Evolutionary conservation across 768 basidiomycete genomes (phyloP).

Genomic region (Collybia nuda): DNA sequence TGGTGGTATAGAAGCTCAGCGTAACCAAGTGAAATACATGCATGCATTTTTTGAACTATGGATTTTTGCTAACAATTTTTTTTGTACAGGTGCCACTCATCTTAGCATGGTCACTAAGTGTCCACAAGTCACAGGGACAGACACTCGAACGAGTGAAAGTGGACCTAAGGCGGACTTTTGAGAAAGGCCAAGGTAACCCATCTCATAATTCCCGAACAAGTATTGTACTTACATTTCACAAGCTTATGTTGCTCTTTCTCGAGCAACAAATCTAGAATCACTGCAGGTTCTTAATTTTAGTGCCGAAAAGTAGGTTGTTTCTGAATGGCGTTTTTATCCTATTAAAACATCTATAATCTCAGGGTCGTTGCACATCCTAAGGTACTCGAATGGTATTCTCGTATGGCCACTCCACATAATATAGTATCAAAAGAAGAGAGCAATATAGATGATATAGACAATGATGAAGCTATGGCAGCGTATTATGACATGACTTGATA

Average conservation of each 20-base stretch:
- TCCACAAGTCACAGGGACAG: constrained; percentile 92
- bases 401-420: no score
- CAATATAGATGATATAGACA: constrained; percentile 33
- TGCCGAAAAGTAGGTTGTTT: constrained; percentile 46
- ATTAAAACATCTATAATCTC: constrained; percentile 2
- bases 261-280: constrained; percentile 65
- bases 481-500: constrained; percentile 24
- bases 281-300: constrained; percentile 69
- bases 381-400: constrained; percentile 55
- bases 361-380: constrained; percentile 68
- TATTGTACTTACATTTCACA: background rate
- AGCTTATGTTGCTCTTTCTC: constrained; percentile 76
- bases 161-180: constrained; percentile 74
- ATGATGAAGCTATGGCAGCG: constrained; percentile 29
- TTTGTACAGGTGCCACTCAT: constrained; percentile 63
- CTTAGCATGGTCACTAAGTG: constrained; percentile 85
- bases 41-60: background rate
- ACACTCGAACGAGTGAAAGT: constrained; percentile 84
- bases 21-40: constrained; percentile 47
- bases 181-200: constrained; percentile 68
- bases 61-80: background rate
- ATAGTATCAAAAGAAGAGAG: no score
- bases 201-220: background rate
- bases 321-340: background rate
- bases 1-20: constrained; percentile 57